A percentile compares a stretch with the other conserved stretches of the same genome.
phyloP scores from a whole-genome alignment of 116 monocot genomes.

The Phalaenopsis hybrid region DNA sequence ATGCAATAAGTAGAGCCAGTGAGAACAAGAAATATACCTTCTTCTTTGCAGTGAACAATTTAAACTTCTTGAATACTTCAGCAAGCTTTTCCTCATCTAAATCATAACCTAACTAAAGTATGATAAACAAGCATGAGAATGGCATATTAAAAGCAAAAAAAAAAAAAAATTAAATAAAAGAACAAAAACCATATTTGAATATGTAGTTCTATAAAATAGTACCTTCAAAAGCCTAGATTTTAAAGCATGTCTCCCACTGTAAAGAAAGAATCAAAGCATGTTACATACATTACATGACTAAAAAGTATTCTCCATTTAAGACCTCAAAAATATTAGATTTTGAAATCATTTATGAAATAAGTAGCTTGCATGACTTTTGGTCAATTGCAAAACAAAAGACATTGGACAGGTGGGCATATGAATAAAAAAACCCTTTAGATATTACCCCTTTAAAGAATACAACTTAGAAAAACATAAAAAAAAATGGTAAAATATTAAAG shows the following conservation, averaged over 20 bases:
- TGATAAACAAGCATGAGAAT: background rate
- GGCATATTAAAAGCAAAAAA: background rate
- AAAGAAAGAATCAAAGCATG: background rate
- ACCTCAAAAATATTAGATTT: background rate
- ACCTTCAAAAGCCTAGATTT: constrained; percentile 12
- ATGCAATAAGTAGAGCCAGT: background rate
- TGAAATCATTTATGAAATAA: background rate
- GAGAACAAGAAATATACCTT: background rate
- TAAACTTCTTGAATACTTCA: constrained; percentile 10
- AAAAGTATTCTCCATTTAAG: background rate
- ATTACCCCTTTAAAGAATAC: background rate
- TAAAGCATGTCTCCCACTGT: constrained; percentile 22
- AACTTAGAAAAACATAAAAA: background rate
- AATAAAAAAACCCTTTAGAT: background rate
- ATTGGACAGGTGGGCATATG: background rate
- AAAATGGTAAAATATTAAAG: background rate
- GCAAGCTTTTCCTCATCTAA: constrained; percentile 7
- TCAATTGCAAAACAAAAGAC: background rate
- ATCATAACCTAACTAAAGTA: constrained; percentile 10
- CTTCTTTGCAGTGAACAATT: constrained; percentile 4
- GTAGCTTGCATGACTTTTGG: background rate
- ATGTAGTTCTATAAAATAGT: background rate
- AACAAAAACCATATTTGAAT: background rate
- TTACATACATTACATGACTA: background rate
- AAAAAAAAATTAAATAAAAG: background rate